Evolutionary conservation across 179 eudicot genomes (phyloP).

Genomic region (Nepenthes alata): DNA sequence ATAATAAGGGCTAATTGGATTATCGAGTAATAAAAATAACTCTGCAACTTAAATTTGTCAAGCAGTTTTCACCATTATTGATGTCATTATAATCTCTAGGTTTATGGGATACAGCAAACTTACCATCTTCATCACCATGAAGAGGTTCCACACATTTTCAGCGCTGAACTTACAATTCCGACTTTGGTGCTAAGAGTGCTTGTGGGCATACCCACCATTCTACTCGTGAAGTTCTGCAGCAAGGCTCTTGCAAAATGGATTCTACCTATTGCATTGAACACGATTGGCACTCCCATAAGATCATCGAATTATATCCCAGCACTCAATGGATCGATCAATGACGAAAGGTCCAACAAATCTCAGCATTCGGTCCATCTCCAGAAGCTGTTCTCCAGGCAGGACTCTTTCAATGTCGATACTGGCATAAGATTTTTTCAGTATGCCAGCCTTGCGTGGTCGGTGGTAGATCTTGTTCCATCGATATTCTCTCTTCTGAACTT

Average conservation of each 20-base stretch:
- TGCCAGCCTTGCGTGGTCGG: slow-evolving; percentile 95
- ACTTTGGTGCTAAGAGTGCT: slow-evolving; percentile 51
- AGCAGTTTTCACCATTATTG: no score
- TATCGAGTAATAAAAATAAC: no score
- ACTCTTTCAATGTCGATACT: slow-evolving; percentile 78
- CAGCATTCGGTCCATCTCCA: slow-evolving; percentile 53
- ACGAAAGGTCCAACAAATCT: slow-evolving; percentile 28
- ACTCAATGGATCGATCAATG: slow-evolving; percentile 23
- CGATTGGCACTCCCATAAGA: slow-evolving; percentile 68
- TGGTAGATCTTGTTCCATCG: slow-evolving; percentile 91
- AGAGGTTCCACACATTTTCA: slow-evolving; percentile 51
- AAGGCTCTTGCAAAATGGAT: slow-evolving; percentile 89
- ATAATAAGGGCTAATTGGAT: no score
- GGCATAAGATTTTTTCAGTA: slow-evolving; percentile 85
- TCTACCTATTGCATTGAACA: slow-evolving; percentile 54
- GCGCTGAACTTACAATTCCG: slow-evolving; percentile 42
- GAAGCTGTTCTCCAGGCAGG: slow-evolving; percentile 38
- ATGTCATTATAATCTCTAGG: slow-evolving; percentile 23
- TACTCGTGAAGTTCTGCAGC: slow-evolving; percentile 82
- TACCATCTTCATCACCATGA: slow-evolving; percentile 85
- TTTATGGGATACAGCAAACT: slow-evolving; percentile 73
- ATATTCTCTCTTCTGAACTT: slow-evolving; percentile 53
- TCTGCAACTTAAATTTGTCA: no score
- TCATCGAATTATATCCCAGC: slow-evolving; percentile 65
- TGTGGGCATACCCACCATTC: slow-evolving; percentile 82